These are phyloP conservation scores for Erysimum cheiri DNA, from an alignment of 441 rosid genomes.

Conservation along the genomic window DNA sequence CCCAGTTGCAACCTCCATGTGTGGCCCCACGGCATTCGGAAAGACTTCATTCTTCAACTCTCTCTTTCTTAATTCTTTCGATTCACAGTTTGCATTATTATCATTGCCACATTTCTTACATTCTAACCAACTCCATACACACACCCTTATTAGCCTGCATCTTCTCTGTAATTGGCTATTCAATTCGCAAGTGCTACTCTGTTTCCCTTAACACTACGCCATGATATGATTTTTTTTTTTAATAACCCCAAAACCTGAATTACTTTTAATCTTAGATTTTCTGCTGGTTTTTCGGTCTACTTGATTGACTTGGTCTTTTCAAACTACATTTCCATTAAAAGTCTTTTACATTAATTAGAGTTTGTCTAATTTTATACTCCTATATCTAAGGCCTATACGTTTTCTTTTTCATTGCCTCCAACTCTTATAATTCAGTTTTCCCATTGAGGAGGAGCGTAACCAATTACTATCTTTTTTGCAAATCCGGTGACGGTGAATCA, in stretches of 20 bases:
- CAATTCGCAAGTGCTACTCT: too few species aligned
- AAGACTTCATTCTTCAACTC: background rate
- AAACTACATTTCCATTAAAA: background rate
- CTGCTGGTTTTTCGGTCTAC: background rate
- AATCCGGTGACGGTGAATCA: slow-evolving; percentile 26
- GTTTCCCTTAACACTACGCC: too few species aligned
- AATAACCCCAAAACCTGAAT: background rate
- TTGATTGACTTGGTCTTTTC: slow-evolving; percentile 36
- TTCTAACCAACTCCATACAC: background rate
- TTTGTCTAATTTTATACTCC: too few species aligned
- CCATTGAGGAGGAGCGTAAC: background rate
- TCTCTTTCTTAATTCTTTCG: too few species aligned
- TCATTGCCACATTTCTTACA: slow-evolving; percentile 4
- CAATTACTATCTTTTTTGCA: background rate
- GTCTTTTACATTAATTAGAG: background rate
- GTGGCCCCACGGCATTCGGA: slow-evolving; percentile 11
- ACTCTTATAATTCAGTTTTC: background rate
- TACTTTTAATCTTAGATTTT: background rate
- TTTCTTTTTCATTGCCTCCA: background rate
- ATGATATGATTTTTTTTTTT: too few species aligned
- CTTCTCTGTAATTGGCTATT: too few species aligned
- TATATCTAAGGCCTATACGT: too few species aligned
- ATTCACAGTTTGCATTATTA: background rate
- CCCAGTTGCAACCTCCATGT: background rate
- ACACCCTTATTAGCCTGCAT: too few species aligned